Conservation (phyloP, 306 rosid species). For the Quercus wislizeni region DNA sequence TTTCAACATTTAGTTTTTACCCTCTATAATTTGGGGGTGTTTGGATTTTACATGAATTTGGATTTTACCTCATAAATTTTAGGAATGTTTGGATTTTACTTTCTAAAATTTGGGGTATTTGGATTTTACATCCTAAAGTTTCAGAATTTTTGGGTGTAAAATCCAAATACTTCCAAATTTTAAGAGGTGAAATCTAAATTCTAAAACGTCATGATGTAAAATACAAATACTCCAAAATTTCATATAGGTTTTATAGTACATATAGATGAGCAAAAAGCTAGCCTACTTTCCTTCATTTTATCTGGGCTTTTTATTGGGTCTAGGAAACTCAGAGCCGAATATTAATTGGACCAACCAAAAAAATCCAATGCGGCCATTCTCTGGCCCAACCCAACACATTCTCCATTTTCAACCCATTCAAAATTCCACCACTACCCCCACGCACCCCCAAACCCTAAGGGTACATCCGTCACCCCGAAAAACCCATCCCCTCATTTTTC, state of each 20-base stretch:
- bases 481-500: not conserved
- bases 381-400: not conserved
- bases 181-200: no score
- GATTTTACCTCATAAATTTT: fast-evolving
- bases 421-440: conserved; percentile 11
- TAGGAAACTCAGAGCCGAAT: not conserved
- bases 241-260: no score
- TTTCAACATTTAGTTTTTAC: no score
- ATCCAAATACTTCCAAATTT: fast-evolving
- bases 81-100: fast-evolving
- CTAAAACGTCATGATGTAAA: fast-evolving
- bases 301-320: not conserved
- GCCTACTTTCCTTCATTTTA: not conserved
- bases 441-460: conserved; percentile 31
- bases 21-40: no score
- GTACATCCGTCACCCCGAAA: conserved; percentile 13
- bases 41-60: no score
- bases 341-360: not conserved
- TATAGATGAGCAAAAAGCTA: not conserved
- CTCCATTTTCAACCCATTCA: not conserved
- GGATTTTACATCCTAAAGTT: no score
- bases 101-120: no score
- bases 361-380: not conserved
- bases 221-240: no score
- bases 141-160: fast-evolving